Base-by-base conservation (phyloP, 306 rosid species). In the Quercus cerris region DNA sequence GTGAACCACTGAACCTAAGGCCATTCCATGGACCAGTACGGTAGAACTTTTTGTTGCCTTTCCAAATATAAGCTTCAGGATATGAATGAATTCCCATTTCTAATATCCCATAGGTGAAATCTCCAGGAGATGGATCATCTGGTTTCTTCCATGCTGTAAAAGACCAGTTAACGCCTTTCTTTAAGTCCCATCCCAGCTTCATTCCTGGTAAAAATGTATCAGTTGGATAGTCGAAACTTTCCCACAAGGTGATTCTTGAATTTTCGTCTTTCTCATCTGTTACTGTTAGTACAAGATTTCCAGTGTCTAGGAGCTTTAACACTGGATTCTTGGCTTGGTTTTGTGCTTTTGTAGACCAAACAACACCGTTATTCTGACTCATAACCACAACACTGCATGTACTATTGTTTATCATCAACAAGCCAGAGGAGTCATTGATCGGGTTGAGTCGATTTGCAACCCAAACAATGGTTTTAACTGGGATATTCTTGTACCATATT, bases 11-110 rank as follows among this genome's bases (percentile, higher is more conserved):
- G 74, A 76, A 56, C 12, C 35, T 30, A 56, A 80, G 20, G 3
- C 87, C 81, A 66, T 86, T 86, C 89, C 89, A 86, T 22, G 89
- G 89, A 2, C 85, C 85, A 41, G 70, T 61, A 69, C 89, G 67
- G 15, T 75, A 38, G 75, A 23, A 83, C 74, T 81, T 76, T 18
- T 64, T 18, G 10, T 70, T 64, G 5, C 81, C 83, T 1, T 27
- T 77, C 81, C 83, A 77, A 87, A 70, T 80, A 4, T 56, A 69
- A 0, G 81, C 49, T 63, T 86, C 89, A 6, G 85, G 87, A 38
- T 70, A 46, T 46, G 52, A 10, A 46, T 46, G 52, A 46, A 46
- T 9, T 79, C 15, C 25, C 51, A 51, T 77, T 72, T 31, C 76
- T 79, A 6, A 35, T 1, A 83, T 56, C 18, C 70, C 76, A 84